phyloP scores from a whole-genome alignment of 768 basidiomycete genomes.

The Cystobasidium tubakii region DNA sequence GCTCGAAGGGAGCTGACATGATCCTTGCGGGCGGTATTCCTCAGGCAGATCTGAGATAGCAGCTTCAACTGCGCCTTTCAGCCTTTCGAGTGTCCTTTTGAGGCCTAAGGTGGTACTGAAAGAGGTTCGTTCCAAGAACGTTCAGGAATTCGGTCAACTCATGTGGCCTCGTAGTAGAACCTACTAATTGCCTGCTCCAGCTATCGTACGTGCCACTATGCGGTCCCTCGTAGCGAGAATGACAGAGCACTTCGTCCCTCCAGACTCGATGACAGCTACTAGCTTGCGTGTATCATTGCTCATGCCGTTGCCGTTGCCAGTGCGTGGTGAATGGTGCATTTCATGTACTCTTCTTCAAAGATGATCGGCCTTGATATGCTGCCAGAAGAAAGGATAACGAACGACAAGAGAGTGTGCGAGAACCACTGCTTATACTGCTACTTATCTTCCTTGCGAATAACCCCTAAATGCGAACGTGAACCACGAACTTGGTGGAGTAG shows the following conservation, averaged over 20 bases:
- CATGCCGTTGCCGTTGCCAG: not conserved
- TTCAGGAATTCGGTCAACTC: no score
- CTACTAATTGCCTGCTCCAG: conserved; percentile 31
- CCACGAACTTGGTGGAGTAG: no score
- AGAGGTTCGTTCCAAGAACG: no score
- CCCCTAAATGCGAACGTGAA: no score
- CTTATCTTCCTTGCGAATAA: no score
- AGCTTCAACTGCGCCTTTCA: conserved; percentile 11
- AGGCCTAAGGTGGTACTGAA: conserved; percentile 22
- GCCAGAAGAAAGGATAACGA: not conserved
- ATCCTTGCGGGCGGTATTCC: not conserved
- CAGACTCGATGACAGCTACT: conserved; percentile 28
- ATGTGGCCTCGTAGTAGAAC: no score
- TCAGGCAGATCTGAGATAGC: not conserved
- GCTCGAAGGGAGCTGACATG: not conserved
- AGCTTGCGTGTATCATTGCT: conserved; percentile 1
- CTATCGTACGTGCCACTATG: conserved; percentile 1
- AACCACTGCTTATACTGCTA: not conserved
- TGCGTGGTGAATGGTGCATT: no score
- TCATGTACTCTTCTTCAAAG: no score
- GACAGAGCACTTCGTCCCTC: conserved; percentile 25
- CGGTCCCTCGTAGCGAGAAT: conserved; percentile 18
- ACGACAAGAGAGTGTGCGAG: not conserved
- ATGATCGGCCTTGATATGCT: not conserved
- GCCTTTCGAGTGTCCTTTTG: not conserved